Evolutionary conservation across 495 filamentous ascomycete genomes (phyloP), one percentile per base, ranked within the genome.

Genomic region (Immersiella caudata): DNA sequence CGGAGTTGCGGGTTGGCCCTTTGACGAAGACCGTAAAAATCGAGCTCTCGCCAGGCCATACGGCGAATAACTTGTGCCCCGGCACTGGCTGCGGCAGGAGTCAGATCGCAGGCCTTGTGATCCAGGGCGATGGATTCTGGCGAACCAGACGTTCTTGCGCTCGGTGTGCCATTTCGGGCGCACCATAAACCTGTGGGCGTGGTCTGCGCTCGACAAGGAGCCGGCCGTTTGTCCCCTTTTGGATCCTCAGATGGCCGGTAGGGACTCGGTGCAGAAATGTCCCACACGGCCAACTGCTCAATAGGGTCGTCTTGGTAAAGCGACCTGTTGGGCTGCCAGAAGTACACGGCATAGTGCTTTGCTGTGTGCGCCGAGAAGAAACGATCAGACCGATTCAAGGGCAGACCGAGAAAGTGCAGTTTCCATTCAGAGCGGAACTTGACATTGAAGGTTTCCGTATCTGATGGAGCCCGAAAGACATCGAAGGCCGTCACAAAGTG

Each of bases 401-500:
- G 86, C 27, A 90, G 82, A 6, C 87, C 88, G 5, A 86, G 78
- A 62, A 85, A 86, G 76, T 88, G 85, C 11, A 90, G 85, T 70
- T 89, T 88, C 86, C 86, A 91, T 71, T 91, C 88, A 66, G 87
- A 89, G n/a, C 88, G 86, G 26, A 84, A 83, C 0, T 68, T 68
- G 56, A 88, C 75, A 25, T 14, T 46, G 40, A 12, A 3, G 60
- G 46, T 24, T 21, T 26, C 54, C 16, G 52, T 6, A 24, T 18
- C 18, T 5, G 67, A 62, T 6, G 60, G n/a, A 21, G 26, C 65
- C 12, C 76, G 74, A 22, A 63, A 33, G 21, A 91, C 74, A 68
- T 88, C 84, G 71, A 88, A 91, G 0, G 85, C 85, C 5, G 86
- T 88, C 11, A 86, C 88, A 73, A 86, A 90, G 70, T 91, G 89